Evolutionary conservation across 495 filamentous ascomycete genomes (phyloP), one percentile per base, ranked within the genome.

Genomic region (Talaromyces liani): DNA sequence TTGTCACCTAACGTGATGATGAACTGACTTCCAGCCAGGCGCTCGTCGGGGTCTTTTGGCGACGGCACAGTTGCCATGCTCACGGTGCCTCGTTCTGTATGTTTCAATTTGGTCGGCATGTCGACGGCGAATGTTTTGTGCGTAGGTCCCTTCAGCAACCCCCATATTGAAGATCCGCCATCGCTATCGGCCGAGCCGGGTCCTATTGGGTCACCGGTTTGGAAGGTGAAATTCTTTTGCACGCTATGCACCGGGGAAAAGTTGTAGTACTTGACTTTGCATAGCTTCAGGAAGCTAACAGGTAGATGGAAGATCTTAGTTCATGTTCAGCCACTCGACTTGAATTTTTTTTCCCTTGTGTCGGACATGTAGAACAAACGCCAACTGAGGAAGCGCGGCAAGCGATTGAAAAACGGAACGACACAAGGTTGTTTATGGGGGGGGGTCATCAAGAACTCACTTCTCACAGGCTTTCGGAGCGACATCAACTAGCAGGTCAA

Each of bases 241-340:
- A 97, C 84, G 66, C 85, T 89, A 77, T 95, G 87, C 61, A 97
- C 77, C 39, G 93, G 93, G 31, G 92, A 87, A 72, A 92, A 97
- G 80, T 97, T 97, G 85, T 97, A 97, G 76, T 97, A 97, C 79
- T 96, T 97, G 75, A 91, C 79, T 73, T 96, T 96, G 84, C 93
- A 97, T 68, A 97, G 90, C 85, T 97, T 97, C 25, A 97, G 79
- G 76, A 97, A 97, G 83, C 92, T 96, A 80, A 47, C 73, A 68
- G 65, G 65, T 22, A 71, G 65, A 41, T 66, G 54, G 67, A 59
- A 73, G 34, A 69, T 78, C 74, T 89, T 81, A 88, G 84, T 81
- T 72, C 65, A 70, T 62, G 65, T 80, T 74, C 73, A 77, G 74
- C 73, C 63, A 75, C 69, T 70, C 66, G 57, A 71, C 65, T 70